Conservation (phyloP, 2,329 filamentous ascomycete species). For the Curvularia sp. region DNA sequence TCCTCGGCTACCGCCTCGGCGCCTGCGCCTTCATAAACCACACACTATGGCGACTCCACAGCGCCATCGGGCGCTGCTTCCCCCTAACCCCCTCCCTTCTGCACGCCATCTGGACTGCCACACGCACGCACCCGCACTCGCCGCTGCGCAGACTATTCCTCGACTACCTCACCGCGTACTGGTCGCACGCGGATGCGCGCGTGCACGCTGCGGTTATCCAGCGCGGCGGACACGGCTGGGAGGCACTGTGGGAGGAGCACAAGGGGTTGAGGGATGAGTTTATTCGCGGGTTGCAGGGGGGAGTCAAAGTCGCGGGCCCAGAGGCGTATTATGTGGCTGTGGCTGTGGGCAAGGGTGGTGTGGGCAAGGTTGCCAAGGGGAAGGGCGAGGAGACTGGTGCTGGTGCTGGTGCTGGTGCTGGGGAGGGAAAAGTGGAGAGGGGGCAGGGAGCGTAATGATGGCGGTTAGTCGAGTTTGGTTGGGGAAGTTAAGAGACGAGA, state of each 20-base stretch:
- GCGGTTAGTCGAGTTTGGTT: neutral
- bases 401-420: neutral
- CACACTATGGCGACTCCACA: conserved; percentile 20
- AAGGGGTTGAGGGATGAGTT: conserved; percentile 22
- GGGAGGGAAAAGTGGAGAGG: neutral
- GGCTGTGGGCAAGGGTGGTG: neutral
- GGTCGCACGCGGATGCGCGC: conserved; percentile 4
- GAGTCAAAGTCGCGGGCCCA: neutral
- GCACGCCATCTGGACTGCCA: conserved; percentile 16
- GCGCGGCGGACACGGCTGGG: conserved; percentile 11
- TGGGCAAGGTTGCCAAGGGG: neutral
- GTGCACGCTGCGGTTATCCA: neutral
- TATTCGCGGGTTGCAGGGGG: conserved; percentile 22
- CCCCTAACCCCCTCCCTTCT: conserved; percentile 22
- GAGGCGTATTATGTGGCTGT: neutral
- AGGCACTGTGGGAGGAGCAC: conserved; percentile 17
- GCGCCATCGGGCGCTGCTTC: conserved; percentile 19
- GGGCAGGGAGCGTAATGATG: neutral
- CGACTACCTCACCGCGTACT: conserved; percentile 18
- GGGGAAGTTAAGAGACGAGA: neutral
- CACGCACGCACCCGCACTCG: neutral
- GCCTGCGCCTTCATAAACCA: conserved; percentile 26
- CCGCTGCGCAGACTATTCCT: conserved; percentile 23
- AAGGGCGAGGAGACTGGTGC: neutral
- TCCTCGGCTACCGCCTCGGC: conserved; percentile 24